A percentile compares a stretch with the other conserved stretches of the same genome.
phyloP scores from a whole-genome alignment of 2,329 filamentous ascomycete genomes.

The Xylariaceae sp. region DNA sequence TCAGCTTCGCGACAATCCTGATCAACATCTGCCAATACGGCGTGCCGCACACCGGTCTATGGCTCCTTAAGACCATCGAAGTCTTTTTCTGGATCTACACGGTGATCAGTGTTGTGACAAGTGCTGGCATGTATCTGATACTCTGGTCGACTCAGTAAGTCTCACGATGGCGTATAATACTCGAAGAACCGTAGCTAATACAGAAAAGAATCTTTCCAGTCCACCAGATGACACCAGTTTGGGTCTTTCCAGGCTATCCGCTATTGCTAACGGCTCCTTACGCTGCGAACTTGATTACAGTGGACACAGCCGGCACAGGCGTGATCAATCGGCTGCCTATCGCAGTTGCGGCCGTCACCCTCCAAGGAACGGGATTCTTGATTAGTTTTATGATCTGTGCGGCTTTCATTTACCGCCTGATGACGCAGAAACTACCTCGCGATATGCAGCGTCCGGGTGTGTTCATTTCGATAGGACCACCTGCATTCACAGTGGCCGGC shows the following conservation, averaged over 20 bases:
- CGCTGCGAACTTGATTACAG: slow-evolving; percentile 56
- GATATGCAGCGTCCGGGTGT: slow-evolving; percentile 77
- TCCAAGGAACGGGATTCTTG: slow-evolving; percentile 55
- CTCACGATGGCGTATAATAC: background rate
- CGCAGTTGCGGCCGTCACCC: slow-evolving; percentile 47
- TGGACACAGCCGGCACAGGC: slow-evolving; percentile 31
- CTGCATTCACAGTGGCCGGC: slow-evolving; percentile 55
- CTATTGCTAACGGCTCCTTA: slow-evolving; percentile 74
- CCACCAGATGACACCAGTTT: slow-evolving; percentile 81
- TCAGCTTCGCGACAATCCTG: slow-evolving; percentile 69
- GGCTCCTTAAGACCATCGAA: slow-evolving; percentile 59
- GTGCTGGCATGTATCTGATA: slow-evolving; percentile 70
- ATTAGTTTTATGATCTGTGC: slow-evolving; percentile 76
- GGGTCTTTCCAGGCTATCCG: slow-evolving; percentile 85
- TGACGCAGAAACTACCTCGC: slow-evolving; percentile 81
- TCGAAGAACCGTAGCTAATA: background rate
- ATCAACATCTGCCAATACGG: slow-evolving; percentile 80
- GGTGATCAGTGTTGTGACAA: slow-evolving; percentile 63
- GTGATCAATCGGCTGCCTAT: slow-evolving; percentile 44
- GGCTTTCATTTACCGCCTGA: slow-evolving; percentile 80
- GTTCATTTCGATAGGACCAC: slow-evolving; percentile 79
- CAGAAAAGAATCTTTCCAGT: slow-evolving; percentile 56
- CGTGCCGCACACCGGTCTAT: slow-evolving; percentile 57
- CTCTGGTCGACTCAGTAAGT: slow-evolving; percentile 61
- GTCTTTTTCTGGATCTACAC: slow-evolving; percentile 75